Evolutionary conservation across 1,284 basidiomycete genomes (phyloP), one percentile per base, ranked within the genome.

Genomic region (Taiwanofungus camphoratus): DNA sequence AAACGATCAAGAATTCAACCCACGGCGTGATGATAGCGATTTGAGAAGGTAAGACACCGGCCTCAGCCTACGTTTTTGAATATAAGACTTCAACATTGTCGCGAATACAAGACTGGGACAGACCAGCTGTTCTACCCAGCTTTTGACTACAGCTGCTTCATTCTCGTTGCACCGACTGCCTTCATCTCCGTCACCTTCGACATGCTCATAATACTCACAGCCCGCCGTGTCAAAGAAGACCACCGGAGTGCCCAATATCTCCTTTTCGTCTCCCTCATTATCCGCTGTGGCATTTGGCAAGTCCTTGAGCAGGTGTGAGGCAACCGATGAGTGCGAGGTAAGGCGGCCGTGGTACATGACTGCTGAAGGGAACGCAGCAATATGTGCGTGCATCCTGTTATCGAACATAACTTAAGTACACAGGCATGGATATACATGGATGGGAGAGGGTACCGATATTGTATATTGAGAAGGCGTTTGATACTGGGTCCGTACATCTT

Each of bases 221-320:
- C 92, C 93, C 1, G 90, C 81, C 0, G 93, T 99, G 60, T 99
- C 95, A 55, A 92, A 92, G 61, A 98, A 96, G 0, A 95, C 80
- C 0, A 98, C 79, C 0, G 91, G 88, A 0, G 77, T 86, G 0
- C 72, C 74, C 3, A 96, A 66, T 1, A 79, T 65, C 39, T 92
- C 91, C 50, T 78, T 76, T 27, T 81, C 74, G 19, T 79, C 83
- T 16, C 87, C 85, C 39, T 70, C 71, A 7, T 66, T 64, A 6
- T 67, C 64, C 0, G 66, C 63, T 22, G 66, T 63, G 4, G 63
- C 71, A 13, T 69, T 77, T 0, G 83, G 74, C 0, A 97, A 66
- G 57, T 92, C 90, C 12, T 71, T 59, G 5, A 99, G 71, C 0
- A 88, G 72, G 53, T 88, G 84, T 0, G 68, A 62, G 0, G 80